Evolutionary conservation across 2,329 filamentous ascomycete genomes (phyloP).

Genomic region (Fusarium sterilihyphosum): DNA sequence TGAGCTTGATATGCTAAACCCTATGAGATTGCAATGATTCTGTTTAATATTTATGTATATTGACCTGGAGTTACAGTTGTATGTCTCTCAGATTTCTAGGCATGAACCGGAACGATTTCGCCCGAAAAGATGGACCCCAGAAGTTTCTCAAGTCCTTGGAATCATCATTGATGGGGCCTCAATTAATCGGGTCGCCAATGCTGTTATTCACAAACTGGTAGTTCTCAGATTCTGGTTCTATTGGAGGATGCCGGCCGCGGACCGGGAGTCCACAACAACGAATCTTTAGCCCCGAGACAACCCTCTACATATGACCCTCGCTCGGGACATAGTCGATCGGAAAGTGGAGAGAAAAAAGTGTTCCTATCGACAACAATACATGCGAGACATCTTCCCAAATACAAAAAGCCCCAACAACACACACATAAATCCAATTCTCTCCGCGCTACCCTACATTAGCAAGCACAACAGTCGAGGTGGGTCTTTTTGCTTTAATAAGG

Average conservation of each 20-base stretch:
- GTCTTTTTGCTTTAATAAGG: too few relatives aligned
- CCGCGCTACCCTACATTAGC: too few relatives aligned
- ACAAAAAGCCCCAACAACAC: too few relatives aligned
- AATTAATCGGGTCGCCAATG: fast-evolving
- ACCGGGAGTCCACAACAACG: fast-evolving
- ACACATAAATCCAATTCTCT: too few relatives aligned
- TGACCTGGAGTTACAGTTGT: background rate
- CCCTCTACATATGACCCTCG: too few relatives aligned
- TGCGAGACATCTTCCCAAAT: too few relatives aligned
- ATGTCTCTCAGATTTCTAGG: too few relatives aligned
- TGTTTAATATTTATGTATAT: fast-evolving
- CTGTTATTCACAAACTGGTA: fast-evolving
- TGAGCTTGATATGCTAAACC: background rate
- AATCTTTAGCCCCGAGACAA: fast-evolving
- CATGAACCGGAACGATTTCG: too few relatives aligned
- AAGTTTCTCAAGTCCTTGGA: fast-evolving
- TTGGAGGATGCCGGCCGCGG: fast-evolving
- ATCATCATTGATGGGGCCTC: fast-evolving
- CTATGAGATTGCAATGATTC: fast-evolving
- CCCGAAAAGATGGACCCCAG: fast-evolving
- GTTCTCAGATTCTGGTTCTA: fast-evolving
- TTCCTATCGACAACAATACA: too few relatives aligned
- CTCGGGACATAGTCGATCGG: too few relatives aligned
- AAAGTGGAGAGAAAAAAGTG: fast-evolving
- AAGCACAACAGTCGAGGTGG: too few relatives aligned